A percentile compares a stretch with the other conserved stretches of the same genome.
phyloP scores from a whole-genome alignment of 1,284 basidiomycete species.

The Ganoderma lingzhi region DNA sequence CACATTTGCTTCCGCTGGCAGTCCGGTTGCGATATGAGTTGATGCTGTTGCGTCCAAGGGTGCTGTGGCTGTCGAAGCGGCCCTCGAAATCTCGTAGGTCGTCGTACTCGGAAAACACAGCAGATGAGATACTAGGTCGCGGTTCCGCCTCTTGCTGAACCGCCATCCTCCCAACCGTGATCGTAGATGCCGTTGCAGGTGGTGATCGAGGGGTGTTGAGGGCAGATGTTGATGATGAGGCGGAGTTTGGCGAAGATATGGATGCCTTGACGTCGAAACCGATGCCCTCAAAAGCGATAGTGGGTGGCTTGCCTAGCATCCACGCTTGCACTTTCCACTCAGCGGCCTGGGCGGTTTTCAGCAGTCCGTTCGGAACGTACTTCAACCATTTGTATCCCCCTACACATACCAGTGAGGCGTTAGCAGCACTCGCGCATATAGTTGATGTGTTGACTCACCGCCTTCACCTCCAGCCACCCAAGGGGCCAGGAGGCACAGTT shows the following conservation, averaged over 20 bases:
- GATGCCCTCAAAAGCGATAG: conserved; percentile 80
- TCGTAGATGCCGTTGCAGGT: conserved; percentile 24
- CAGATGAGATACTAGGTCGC: conserved; percentile 45
- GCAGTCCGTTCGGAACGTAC: conserved; percentile 92
- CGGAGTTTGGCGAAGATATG: conserved; percentile 19
- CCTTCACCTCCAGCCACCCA: conserved; percentile 94
- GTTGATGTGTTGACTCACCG: conserved; percentile 57
- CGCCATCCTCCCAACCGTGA: conserved; percentile 21
- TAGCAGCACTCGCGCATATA: no score
- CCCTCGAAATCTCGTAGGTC: conserved; percentile 86
- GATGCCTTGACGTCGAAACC: conserved; percentile 64
- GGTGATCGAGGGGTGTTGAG: conserved; percentile 23
- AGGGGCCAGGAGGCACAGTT: conserved; percentile 92
- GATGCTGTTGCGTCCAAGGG: conserved; percentile 56
- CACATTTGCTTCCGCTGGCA: conserved; percentile 44
- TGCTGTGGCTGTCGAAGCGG: conserved; percentile 81
- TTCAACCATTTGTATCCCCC: conserved; percentile 96
- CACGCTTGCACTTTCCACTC: conserved; percentile 97
- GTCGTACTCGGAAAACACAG: conserved; percentile 83
- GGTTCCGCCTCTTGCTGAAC: conserved; percentile 45
- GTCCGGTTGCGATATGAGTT: conserved; percentile 44
- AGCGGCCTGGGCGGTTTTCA: conserved; percentile 95
- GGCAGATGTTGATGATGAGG: conserved; percentile 29
- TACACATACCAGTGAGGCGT: conserved; percentile 36
- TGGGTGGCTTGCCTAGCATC: conserved; percentile 95